A percentile compares a stretch with the other conserved stretches of the same genome.
Conservation (phyloP, 148 eudicot genomes). For the Rhododendron griersonianum region DNA sequence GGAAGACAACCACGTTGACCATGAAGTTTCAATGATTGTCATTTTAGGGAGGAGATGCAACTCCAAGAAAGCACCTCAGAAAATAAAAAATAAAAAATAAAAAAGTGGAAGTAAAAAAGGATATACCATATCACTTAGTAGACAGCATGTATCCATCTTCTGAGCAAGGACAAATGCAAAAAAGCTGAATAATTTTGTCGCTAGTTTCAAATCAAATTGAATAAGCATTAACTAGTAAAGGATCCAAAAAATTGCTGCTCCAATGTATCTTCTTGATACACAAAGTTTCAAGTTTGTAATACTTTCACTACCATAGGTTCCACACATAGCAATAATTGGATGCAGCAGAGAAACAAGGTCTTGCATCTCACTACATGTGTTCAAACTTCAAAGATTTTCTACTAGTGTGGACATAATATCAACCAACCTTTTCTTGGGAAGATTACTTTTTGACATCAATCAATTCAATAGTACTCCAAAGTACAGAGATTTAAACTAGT, state of each 20-base stretch:
- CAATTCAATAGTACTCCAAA: background rate
- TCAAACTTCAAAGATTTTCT: background rate
- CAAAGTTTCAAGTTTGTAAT: background rate
- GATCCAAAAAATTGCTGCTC: background rate
- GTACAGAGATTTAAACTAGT: background rate
- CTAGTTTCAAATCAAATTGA: background rate
- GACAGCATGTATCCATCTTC: background rate
- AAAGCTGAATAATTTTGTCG: background rate
- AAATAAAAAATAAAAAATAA: background rate
- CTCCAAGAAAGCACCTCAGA: background rate
- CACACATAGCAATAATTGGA: background rate
- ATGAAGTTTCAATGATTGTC: background rate
- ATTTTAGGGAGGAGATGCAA: background rate
- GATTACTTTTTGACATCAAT: background rate
- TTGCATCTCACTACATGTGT: background rate
- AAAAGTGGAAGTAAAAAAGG: background rate
- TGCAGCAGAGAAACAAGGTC: background rate
- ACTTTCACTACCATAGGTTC: constrained; percentile 2
- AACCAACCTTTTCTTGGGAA: background rate
- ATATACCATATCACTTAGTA: background rate
- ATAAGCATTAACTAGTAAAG: background rate
- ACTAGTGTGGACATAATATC: background rate
- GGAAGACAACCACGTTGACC: background rate
- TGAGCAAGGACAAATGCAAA: background rate
- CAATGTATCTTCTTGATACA: background rate